Conservation (phyloP, 1,284 basidiomycete species). For the Mycena citricolor region DNA sequence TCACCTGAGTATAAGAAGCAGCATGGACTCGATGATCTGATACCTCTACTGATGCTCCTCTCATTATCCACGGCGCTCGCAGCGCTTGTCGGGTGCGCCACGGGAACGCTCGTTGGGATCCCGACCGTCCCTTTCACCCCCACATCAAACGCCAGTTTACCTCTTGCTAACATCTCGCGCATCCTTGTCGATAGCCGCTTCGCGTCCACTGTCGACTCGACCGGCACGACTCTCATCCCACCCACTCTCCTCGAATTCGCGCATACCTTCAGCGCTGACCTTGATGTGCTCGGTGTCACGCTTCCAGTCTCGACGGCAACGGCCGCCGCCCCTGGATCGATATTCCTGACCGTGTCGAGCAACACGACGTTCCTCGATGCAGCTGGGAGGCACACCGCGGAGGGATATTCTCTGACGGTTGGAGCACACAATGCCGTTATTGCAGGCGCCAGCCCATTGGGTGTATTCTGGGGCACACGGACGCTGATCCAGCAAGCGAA, state of each 20-base stretch:
- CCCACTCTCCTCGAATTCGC: slow-evolving; percentile 35
- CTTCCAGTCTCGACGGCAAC: slow-evolving; percentile 24
- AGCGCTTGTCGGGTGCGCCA: background rate
- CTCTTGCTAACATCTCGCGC: slow-evolving; percentile 11
- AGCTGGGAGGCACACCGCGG: slow-evolving; percentile 33
- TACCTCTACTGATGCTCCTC: too few species aligned
- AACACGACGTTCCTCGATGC: slow-evolving; percentile 29
- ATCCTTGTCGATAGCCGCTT: slow-evolving; percentile 24
- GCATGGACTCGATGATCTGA: too few species aligned
- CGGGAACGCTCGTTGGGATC: slow-evolving; percentile 19
- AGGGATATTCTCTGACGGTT: slow-evolving; percentile 36
- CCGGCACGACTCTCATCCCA: slow-evolving; percentile 33
- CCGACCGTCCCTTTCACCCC: slow-evolving; percentile 20
- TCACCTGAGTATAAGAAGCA: too few species aligned
- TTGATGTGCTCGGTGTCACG: slow-evolving; percentile 23
- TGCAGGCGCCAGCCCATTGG: slow-evolving; percentile 33
- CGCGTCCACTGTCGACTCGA: slow-evolving; percentile 20
- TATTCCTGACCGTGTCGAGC: slow-evolving; percentile 30
- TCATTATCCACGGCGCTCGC: too few species aligned
- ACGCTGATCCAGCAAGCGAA: slow-evolving; percentile 35
- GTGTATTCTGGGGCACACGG: slow-evolving; percentile 39
- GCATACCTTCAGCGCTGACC: slow-evolving; percentile 33
- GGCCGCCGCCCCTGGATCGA: slow-evolving; percentile 20
- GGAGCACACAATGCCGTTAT: slow-evolving; percentile 27
- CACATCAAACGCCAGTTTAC: slow-evolving; percentile 14